Conservation (phyloP, 176 grass and related monocot genomes). For the Avena atlantica region DNA sequence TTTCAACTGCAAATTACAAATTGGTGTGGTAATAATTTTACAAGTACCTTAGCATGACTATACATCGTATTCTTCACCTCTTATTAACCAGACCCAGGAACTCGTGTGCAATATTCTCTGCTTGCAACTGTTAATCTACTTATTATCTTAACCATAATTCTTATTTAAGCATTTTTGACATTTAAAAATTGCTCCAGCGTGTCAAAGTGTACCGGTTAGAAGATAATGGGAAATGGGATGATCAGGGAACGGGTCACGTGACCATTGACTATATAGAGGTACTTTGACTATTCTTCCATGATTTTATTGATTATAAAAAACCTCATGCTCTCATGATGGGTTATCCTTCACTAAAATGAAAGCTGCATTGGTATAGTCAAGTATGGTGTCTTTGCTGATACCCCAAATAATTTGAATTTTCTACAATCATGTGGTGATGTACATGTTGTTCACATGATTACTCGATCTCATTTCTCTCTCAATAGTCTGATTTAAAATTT, state of each 20-base stretch:
- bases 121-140: conserved; percentile 35
- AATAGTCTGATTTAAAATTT: neutral
- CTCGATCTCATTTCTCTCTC: conserved; percentile 27
- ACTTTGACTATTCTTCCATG: conserved; percentile 28
- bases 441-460: conserved; percentile 4
- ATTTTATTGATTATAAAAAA: conserved; percentile 9
- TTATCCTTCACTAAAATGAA: conserved; percentile 9
- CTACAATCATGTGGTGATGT: conserved; percentile 31
- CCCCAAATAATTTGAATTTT: conserved; percentile 34
- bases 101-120: conserved; percentile 14
- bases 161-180: conserved; percentile 39
- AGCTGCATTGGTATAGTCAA: neutral
- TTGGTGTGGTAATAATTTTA: neutral
- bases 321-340: neutral
- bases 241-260: conserved; percentile 82
- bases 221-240: conserved; percentile 73
- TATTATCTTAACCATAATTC: neutral
- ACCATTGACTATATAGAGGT: conserved; percentile 81
- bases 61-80: conserved; percentile 13
- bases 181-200: conserved; percentile 62
- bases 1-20: neutral
- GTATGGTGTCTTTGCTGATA: conserved; percentile 31
- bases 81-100: neutral
- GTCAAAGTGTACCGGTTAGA: conserved; percentile 71
- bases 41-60: conserved; percentile 9